These are phyloP conservation scores for Exophiala viscosa DNA, from an alignment of 2,329 filamentous ascomycete species.

Conservation along the genomic window DNA sequence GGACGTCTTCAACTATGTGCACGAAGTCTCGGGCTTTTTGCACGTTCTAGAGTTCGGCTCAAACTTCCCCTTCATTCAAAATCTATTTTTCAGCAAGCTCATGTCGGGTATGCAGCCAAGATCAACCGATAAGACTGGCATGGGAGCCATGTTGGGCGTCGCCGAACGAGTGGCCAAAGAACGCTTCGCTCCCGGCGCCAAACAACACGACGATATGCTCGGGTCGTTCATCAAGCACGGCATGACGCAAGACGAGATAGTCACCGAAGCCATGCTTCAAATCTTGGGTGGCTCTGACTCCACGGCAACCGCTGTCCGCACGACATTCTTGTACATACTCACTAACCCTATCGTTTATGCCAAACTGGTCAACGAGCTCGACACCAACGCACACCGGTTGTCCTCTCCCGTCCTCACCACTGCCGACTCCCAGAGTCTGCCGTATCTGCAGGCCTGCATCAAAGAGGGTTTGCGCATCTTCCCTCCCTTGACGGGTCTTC, in stretches of 20 bases:
- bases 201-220: conserved; percentile 30
- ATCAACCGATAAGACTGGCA: conserved; percentile 13
- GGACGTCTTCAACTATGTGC: conserved; percentile 21
- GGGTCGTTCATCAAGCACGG: conserved; percentile 32
- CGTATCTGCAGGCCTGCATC: conserved; percentile 50
- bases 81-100: conserved; percentile 8
- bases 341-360: conserved; percentile 11
- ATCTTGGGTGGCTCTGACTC: conserved; percentile 2
- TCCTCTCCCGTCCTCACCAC: conserved; percentile 12
- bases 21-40: conserved; percentile 8
- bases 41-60: conserved; percentile 20
- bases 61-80: conserved; percentile 9
- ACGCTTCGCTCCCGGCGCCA: conserved; percentile 21
- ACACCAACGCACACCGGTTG: conserved; percentile 38
- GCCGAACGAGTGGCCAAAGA: conserved; percentile 24
- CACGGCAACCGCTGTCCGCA: conserved; percentile 4
- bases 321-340: conserved; percentile 9
- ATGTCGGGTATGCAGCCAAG: conserved; percentile 16
- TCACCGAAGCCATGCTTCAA: conserved; percentile 16
- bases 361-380: conserved; percentile 27
- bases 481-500: conserved; percentile 42
- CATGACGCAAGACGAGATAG: conserved; percentile 7
- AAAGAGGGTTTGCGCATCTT: conserved; percentile 48
- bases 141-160: conserved; percentile 21
- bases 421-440: conserved; percentile 17